Conservation (phyloP, 768 basidiomycete genomes). For the Pleurotus citrinopileatus region DNA sequence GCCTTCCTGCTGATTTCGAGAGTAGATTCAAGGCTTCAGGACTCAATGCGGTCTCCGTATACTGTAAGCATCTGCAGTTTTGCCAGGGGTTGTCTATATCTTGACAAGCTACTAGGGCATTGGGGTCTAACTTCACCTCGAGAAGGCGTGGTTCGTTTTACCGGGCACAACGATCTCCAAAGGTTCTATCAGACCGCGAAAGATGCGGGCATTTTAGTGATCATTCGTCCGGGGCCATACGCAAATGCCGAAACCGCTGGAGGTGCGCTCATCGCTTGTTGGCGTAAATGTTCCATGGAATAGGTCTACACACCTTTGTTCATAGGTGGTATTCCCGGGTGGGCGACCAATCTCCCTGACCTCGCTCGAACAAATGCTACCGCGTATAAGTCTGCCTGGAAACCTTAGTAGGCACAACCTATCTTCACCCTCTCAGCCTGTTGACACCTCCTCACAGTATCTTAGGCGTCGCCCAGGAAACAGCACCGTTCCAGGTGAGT, state of each 20-base stretch:
- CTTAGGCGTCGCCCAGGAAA: slow-evolving; percentile 25
- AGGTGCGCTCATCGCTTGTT: slow-evolving; percentile 28
- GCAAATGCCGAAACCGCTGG: slow-evolving; percentile 70
- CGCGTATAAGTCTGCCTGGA: slow-evolving; percentile 55
- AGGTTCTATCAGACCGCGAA: slow-evolving; percentile 61
- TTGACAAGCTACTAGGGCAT: slow-evolving; percentile 48
- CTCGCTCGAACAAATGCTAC: slow-evolving; percentile 59
- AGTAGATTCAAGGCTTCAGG: slow-evolving; percentile 52
- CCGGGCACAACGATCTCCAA: slow-evolving; percentile 54
- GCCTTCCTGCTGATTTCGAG: neutral
- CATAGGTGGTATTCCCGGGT: slow-evolving; percentile 43
- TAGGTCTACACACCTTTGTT: neutral
- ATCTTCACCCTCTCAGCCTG: neutral
- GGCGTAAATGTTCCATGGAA: neutral
- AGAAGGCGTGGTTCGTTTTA: slow-evolving; percentile 53
- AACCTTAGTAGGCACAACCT: slow-evolving; percentile 26
- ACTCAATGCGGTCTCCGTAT: slow-evolving; percentile 62
- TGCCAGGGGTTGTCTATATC: slow-evolving; percentile 18
- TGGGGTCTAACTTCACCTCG: slow-evolving; percentile 67
- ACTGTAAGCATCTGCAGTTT: slow-evolving; percentile 41
- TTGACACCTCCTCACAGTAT: slow-evolving; percentile 16
- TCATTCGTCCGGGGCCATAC: slow-evolving; percentile 64
- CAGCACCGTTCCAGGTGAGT: slow-evolving; percentile 30
- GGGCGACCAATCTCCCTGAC: slow-evolving; percentile 46
- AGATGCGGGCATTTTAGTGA: slow-evolving; percentile 57